Conservation (phyloP, 2,329 filamentous ascomycete species). For the Diaporthe humulicola region DNA sequence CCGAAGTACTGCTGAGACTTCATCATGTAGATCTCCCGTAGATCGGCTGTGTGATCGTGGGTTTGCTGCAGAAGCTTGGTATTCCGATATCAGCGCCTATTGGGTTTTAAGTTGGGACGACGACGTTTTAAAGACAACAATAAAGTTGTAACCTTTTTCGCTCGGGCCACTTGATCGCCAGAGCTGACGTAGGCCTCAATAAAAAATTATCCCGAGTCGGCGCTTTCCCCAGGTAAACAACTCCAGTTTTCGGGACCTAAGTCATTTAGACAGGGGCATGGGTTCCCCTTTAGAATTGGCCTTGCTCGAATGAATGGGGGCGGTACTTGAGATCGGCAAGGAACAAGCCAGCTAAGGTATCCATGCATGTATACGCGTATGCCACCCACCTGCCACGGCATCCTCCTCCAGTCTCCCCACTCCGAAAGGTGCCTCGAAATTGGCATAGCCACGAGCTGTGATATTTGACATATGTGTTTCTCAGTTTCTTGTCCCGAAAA, state of each 20-base stretch:
- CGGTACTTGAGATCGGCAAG: conserved; percentile 27
- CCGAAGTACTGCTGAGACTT: conserved; percentile 5
- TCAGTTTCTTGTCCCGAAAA: conserved; percentile 15
- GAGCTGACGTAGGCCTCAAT: conserved; percentile 17
- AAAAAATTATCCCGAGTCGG: conserved; percentile 8
- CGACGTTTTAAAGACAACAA: background rate
- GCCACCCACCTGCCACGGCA: background rate
- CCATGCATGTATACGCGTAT: conserved; percentile 18
- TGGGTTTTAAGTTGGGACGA: background rate
- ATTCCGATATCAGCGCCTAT: background rate
- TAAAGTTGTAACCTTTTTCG: background rate
- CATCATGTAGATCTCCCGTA: conserved; percentile 24
- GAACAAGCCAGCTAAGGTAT: background rate
- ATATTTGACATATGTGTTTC: background rate
- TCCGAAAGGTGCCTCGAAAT: background rate
- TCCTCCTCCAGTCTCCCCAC: background rate
- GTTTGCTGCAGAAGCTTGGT: conserved; percentile 18
- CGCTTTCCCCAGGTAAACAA: conserved; percentile 17
- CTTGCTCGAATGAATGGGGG: background rate
- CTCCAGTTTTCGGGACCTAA: conserved; percentile 15
- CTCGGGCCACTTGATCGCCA: background rate
- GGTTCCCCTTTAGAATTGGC: background rate
- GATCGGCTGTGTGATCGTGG: conserved; percentile 17
- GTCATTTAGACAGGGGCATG: background rate
- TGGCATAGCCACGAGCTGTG: conserved; percentile 2